Evolutionary conservation across 257 asterid species (phyloP), one percentile per base, ranked within the genome.

Genomic region (Paulownia fortunei): DNA sequence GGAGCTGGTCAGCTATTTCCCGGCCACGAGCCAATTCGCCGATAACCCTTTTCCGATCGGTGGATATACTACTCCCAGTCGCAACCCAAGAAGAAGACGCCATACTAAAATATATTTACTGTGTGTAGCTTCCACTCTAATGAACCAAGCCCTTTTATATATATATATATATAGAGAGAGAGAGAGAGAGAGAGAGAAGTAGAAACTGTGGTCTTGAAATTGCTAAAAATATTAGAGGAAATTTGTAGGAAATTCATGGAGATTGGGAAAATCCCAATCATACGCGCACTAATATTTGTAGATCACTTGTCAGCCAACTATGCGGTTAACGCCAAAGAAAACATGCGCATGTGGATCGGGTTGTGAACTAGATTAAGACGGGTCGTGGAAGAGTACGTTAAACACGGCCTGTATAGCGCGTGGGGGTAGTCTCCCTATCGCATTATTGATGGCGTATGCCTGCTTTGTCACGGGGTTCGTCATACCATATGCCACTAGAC

Each of bases 21-120:
- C 89, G 86, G 12, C 96, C 93, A 2, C 85, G 90, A 18, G 70
- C 79, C 80, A 88, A 51, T 83, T 84, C 88, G 16, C 46, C 79
- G 70, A 85, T 73, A 18, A 83, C 82, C 69, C 77, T 79, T 13
- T 79, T 77, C 81, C 72, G 76, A 6, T 30, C 77, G 32, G 30
- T 11, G 41, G 73, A 69, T 63, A 37, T 0, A 58, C 10, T 19
- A 34, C 19, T 49, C 19, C 32, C 72, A 15, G 74, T 13, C 1
- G 74, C 51, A 15, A 76, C 80, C 64, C 72, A 21, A 5, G 72
- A 84, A 23, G 73, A 55, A 47, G 68, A 59, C 10, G 72, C 78
- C 86, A 82, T 82, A 10, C 15, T 49, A 30, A 0, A 30, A 39
- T 27, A n/a, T 6, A 15, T 6, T 59, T 11, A 58, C 19, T 13